Conservation (phyloP, 805 yeast species). For the Candida khao-thaluensis region DNA sequence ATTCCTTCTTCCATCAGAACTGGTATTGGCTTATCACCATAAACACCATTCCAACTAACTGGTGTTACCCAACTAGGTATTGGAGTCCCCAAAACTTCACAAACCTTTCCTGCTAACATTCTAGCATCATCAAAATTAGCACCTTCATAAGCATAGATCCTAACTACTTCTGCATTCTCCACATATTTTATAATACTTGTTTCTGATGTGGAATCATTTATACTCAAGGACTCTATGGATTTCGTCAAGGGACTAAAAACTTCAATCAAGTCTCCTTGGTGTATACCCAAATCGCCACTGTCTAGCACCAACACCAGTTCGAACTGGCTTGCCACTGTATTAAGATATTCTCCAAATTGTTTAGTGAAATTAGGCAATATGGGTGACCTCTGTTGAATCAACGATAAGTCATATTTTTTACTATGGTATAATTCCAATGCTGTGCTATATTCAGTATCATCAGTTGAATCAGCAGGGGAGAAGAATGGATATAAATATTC, state of each 20-base stretch:
- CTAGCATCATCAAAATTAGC: constrained; percentile 78
- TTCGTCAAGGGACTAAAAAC: constrained; percentile 29
- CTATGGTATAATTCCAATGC: constrained; percentile 65
- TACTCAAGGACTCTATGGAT: constrained; percentile 23
- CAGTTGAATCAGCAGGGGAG: constrained; percentile 60
- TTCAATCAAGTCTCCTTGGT: constrained; percentile 27
- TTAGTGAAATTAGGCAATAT: constrained; percentile 61
- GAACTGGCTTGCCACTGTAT: constrained; percentile 49
- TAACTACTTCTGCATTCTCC: constrained; percentile 29
- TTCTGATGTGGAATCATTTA: constrained; percentile 2
- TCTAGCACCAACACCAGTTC: constrained; percentile 56
- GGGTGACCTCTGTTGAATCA: constrained; percentile 86
- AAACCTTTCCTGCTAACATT: constrained; percentile 41
- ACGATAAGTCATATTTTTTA: constrained; percentile 39
- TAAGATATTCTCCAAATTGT: constrained; percentile 50
- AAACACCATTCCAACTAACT: constrained; percentile 79
- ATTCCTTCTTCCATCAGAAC: constrained; percentile 74
- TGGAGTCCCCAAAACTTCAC: constrained; percentile 14
- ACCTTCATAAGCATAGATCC: constrained; percentile 80
- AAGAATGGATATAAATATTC: constrained; percentile 74
- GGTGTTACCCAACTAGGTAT: constrained; percentile 51
- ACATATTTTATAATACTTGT: constrained; percentile 12
- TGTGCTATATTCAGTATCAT: constrained; percentile 43
- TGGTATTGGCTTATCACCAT: constrained; percentile 72
- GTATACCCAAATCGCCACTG: constrained; percentile 67